These are phyloP conservation scores for Delphinella strobiligena DNA, from an alignment of 2,329 filamentous ascomycete genomes.

Conservation along the genomic window DNA sequence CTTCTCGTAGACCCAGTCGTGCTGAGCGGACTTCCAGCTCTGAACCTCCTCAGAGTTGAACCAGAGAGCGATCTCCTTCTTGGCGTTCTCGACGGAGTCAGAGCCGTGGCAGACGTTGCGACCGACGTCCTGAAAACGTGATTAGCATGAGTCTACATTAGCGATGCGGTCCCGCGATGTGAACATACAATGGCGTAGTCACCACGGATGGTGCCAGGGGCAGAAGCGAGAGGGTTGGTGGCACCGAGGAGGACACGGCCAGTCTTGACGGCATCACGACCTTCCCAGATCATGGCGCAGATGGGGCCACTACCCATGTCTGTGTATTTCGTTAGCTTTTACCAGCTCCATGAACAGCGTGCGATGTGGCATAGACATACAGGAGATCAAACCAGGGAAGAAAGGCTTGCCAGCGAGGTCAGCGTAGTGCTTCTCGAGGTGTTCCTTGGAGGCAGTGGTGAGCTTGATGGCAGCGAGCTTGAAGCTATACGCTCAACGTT, in stretches of 20 bases:
- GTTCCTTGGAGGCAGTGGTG: conserved; percentile 72
- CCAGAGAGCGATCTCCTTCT: conserved; percentile 99
- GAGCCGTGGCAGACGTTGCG: conserved; percentile 99
- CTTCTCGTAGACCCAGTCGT: conserved; percentile 98
- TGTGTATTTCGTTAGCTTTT: conserved; percentile 26
- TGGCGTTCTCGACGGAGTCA: conserved; percentile 94
- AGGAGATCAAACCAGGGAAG: conserved; percentile 88
- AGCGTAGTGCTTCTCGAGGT: conserved; percentile 96
- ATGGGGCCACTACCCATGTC: conserved; percentile 97
- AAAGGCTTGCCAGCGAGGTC: conserved; percentile 92
- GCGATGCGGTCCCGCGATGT: too few species aligned
- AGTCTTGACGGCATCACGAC: conserved; percentile 97
- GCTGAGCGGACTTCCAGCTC: conserved; percentile 71
- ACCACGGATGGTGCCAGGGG: conserved; percentile 96
- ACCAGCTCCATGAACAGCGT: too few species aligned
- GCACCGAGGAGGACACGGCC: conserved; percentile 93
- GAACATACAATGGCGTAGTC: conserved; percentile 60
- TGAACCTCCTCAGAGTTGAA: conserved; percentile 82
- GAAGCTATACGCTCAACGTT: conserved; percentile 48
- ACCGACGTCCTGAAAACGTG: conserved; percentile 71
- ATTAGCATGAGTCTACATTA: too few species aligned
- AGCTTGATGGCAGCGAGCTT: conserved; percentile 99
- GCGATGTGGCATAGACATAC: too few species aligned
- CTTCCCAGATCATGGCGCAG: conserved; percentile 99
- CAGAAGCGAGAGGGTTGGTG: conserved; percentile 93